Conservation (phyloP, 306 rosid genomes). For the Castanospermum australe region DNA sequence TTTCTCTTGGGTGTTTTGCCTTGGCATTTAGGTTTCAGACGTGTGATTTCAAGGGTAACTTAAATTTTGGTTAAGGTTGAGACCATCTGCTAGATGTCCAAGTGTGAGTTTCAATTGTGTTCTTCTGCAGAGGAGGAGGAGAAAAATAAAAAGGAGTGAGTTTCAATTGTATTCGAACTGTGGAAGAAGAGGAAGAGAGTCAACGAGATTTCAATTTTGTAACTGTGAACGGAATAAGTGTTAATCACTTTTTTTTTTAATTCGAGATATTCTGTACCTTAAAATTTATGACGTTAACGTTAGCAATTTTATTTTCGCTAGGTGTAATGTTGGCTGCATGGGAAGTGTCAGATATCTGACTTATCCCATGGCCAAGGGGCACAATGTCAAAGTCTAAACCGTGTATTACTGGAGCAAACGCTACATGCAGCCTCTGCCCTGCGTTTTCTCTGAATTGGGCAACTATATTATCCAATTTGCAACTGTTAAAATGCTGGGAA, state of each 20-base stretch:
- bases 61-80: neutral
- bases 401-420: no score
- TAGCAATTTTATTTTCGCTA: no score
- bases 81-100: neutral
- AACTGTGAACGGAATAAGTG: neutral
- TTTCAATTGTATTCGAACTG: neutral
- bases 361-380: no score
- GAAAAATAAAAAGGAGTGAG: neutral
- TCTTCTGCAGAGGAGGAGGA: neutral
- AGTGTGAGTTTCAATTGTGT: constrained; percentile 8
- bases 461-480: no score
- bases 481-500: no score
- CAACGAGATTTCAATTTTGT: no score
- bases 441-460: no score
- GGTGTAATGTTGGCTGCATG: neutral
- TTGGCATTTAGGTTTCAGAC: neutral
- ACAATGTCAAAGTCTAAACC: no score
- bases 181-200: constrained; percentile 1
- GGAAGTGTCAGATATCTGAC: neutral
- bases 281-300: neutral
- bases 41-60: no score
- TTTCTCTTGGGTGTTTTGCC: neutral
- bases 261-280: neutral
- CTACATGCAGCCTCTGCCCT: no score
- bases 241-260: neutral